Percentiles rank a stretch among this genome's conserved stretches.
phyloP scores from a whole-genome alignment of 768 basidiomycete species.

The Lyophyllum shimeji region DNA sequence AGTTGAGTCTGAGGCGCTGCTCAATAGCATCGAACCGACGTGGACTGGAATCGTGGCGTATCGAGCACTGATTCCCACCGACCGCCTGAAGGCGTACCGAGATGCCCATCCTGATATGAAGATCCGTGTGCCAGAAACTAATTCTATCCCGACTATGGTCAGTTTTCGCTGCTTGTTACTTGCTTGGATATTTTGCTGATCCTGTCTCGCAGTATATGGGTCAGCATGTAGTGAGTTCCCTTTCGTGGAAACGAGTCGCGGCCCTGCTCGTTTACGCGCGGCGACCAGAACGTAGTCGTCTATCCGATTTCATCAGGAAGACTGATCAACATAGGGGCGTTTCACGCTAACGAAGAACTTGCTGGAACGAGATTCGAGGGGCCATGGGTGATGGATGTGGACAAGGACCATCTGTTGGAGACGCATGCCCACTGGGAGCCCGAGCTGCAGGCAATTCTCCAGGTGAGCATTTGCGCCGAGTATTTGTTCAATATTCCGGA shows the following conservation, averaged over 20 bases:
- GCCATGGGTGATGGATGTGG: constrained; percentile 36
- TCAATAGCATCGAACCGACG: constrained; percentile 22
- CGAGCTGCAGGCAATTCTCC: constrained; percentile 41
- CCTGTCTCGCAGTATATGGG: constrained; percentile 27
- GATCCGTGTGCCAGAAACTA: constrained; percentile 21
- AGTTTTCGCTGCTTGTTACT: background rate
- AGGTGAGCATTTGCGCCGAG: constrained; percentile 29
- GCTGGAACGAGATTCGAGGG: constrained; percentile 29
- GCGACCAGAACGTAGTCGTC: constrained; percentile 28
- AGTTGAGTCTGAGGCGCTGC: constrained; percentile 13
- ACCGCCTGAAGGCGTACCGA: constrained; percentile 19
- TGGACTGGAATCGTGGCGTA: constrained; percentile 44
- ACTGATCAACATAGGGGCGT: constrained; percentile 29
- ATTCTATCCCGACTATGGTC: constrained; percentile 26
- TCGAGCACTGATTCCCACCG: constrained; percentile 29
- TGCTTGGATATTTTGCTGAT: background rate
- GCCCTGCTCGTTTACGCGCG: background rate
- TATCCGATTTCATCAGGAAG: constrained; percentile 34
- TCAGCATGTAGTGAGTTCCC: constrained; percentile 24
- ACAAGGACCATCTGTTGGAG: constrained; percentile 35
- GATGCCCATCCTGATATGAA: constrained; percentile 25
- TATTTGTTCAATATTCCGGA: background rate
- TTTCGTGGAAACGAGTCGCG: background rate
- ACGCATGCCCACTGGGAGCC: constrained; percentile 44
- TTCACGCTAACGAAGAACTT: constrained; percentile 25